Evolutionary conservation across 345 rosid species (phyloP), one percentile per base, ranked within the genome.

Genomic region (Populus tremula): DNA sequence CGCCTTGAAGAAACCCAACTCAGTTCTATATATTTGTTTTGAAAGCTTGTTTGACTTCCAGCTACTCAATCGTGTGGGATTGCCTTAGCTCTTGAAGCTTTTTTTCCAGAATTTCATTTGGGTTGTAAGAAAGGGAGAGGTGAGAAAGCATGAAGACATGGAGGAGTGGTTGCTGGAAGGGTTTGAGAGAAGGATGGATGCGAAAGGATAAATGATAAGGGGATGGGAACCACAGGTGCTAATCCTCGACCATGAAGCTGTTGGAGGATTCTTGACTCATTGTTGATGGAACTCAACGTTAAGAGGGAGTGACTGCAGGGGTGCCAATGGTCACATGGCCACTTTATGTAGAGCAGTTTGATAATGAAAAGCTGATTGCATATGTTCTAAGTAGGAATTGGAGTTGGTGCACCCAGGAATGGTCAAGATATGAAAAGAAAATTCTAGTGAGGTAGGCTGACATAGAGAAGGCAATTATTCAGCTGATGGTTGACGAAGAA

Each of bases 221-320:
- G 94, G 90, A 5, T 92, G 96, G 92, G 90, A 88, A 0, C 92
- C 92, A 0, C 92, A 91, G 47, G 82, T 90, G 21, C 27, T 90
- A 62, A 90, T 91, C 69, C 90, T 91, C 21, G 88, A 85, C 8
- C 91, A 91, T 71, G 80, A 76, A 72, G 86, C 89, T 0, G 71
- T 84, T 0, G 91, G 89, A 21, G 91, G 85, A 18, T 90, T 91
- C 31, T 77, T 91, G 79, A 88, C 89, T 0, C 92, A 88, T 3
- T 91, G 91, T 0, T 87, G 91, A 2, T 88, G 91, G 93, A 91
- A 91, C 83, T 89, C 88, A 1, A 80, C 82, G 38, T 74, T 91
- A 33, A 1, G 90, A 91, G 70, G 90, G 83, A 1, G 74, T 90
- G 1, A 69, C 84, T 2, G 89, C 86, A 0, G 91, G 93, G 25